These are phyloP conservation scores for Tolypocladium ovalisporum DNA, from an alignment of 2,329 filamentous ascomycete genomes.

Conservation along the genomic window DNA sequence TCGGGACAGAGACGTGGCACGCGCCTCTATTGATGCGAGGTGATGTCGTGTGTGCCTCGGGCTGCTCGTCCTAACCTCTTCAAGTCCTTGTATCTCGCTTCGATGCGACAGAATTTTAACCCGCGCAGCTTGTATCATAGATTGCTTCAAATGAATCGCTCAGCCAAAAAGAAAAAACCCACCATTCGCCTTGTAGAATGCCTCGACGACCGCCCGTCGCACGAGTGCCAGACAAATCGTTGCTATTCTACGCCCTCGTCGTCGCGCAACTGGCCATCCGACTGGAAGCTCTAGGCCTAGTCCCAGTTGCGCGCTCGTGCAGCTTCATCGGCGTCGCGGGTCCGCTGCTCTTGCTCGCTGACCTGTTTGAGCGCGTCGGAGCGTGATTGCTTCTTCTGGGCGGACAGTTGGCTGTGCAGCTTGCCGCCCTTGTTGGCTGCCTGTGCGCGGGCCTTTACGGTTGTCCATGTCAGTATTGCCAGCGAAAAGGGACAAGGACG, in stretches of 20 bases:
- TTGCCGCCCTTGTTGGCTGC: constrained; percentile 51
- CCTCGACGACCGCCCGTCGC: not conserved
- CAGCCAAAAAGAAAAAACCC: not conserved
- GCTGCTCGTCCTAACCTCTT: not conserved
- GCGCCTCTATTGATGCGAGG: not conserved
- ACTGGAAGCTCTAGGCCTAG: constrained; percentile 4
- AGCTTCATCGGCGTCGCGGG: constrained; percentile 56
- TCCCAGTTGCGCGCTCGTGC: constrained; percentile 23
- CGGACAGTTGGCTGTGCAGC: constrained; percentile 57
- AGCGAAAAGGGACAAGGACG: too few species aligned
- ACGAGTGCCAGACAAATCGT: not conserved
- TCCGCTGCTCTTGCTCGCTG: constrained; percentile 54
- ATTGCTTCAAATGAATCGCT: not conserved
- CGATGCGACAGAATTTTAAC: not conserved
- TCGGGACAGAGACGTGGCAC: not conserved
- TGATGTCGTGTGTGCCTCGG: not conserved
- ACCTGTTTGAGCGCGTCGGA: constrained; percentile 55
- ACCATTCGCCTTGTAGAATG: not conserved
- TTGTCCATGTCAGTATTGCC: not conserved
- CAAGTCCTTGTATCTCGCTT: not conserved
- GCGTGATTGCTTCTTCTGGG: constrained; percentile 65
- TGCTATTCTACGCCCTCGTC: not conserved
- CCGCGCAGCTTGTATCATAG: not conserved
- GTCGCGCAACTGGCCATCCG: not conserved
- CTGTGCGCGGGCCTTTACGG: constrained; percentile 57